Evolutionary conservation across 2,329 filamentous ascomycete species (phyloP), one percentile per base, ranked within the genome.

Genomic region (Exutisphaerella laricina): DNA sequence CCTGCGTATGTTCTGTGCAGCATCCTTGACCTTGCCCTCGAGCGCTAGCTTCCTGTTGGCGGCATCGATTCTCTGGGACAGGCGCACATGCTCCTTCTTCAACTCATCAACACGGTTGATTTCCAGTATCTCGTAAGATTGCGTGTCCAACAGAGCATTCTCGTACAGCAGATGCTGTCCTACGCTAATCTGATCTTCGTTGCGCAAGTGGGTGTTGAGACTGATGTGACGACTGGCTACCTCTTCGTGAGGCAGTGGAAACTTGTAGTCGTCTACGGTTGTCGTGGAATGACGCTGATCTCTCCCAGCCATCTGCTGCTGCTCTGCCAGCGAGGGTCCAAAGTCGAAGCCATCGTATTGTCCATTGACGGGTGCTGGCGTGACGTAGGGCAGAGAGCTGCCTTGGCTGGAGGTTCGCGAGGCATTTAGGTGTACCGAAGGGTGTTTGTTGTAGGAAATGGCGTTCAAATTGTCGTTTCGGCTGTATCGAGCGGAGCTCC

Each of bases 11-110:
- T 88, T 94, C 51, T 84, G 78, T 8, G 92, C 88, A 1, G 92
- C 92, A 73, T 97, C 90, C 56, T 88, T 85, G 57, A 96, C 88
- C 70, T 97, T 98, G 41, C 82, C 85, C 65, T 98, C 92, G 33
- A 97, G 80, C 22, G 82, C 81, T 26, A 98, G 74, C 66, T 90
- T 95, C 47, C 87, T 79, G 53, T 83, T 80, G 14, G 87, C 82
- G 26, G 86, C 82, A 49, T 90, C 85, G 53, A 95, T 82, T n/a
- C 87, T 83, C 59, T 82, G 78, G 18, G 77, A 74, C 37, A 97
- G 67, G 25, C 79, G 72, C 45, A 80, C 77, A 50, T 82, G 78
- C 70, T 95, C 87, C 64, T 88, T 94, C 73, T 97, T 98, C 57
- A 97, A 69, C 34, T 79, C 77, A 53, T 97, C 92, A 21, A 96